A percentile compares a stretch with the other conserved stretches of the same genome.
Evolutionary conservation across 179 eudicot species (phyloP).

Genomic region (Sideroxylon spinosum): DNA sequence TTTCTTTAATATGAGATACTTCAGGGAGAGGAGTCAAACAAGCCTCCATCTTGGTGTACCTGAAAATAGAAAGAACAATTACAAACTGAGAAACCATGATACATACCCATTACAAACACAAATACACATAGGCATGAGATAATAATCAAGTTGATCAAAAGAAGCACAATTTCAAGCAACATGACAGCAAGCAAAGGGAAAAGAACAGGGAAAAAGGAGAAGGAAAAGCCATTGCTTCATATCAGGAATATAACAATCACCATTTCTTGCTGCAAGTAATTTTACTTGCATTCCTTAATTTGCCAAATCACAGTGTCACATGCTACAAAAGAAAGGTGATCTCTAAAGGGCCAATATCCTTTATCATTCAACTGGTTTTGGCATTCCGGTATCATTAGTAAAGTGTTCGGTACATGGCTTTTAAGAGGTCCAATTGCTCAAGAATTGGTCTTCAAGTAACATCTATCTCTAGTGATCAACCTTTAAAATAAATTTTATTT

Average conservation of each 20-base stretch:
- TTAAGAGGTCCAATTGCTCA: background rate
- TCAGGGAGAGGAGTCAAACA: slow-evolving; percentile 63
- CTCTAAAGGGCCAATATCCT: background rate
- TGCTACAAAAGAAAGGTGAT: background rate
- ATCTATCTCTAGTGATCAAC: background rate
- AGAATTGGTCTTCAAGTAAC: background rate
- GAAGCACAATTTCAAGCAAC: too few species aligned
- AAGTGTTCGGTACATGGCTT: background rate
- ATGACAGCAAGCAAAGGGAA: too few species aligned
- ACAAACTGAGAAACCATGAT: too few species aligned
- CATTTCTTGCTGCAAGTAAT: background rate
- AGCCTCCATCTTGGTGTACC: slow-evolving; percentile 61
- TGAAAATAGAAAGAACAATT: slow-evolving; percentile 14
- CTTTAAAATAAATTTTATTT: too few species aligned
- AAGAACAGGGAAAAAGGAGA: too few species aligned
- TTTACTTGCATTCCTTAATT: background rate
- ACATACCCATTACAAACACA: too few species aligned
- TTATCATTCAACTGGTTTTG: background rate
- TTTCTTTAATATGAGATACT: slow-evolving; percentile 42
- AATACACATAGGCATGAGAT: too few species aligned
- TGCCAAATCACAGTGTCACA: background rate
- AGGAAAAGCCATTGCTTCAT: background rate
- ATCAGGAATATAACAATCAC: background rate
- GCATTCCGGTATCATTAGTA: background rate
- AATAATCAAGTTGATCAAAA: too few species aligned